These are phyloP conservation scores for Penicillium lividum DNA, from an alignment of 495 filamentous ascomycete species.

Conservation along the genomic window DNA sequence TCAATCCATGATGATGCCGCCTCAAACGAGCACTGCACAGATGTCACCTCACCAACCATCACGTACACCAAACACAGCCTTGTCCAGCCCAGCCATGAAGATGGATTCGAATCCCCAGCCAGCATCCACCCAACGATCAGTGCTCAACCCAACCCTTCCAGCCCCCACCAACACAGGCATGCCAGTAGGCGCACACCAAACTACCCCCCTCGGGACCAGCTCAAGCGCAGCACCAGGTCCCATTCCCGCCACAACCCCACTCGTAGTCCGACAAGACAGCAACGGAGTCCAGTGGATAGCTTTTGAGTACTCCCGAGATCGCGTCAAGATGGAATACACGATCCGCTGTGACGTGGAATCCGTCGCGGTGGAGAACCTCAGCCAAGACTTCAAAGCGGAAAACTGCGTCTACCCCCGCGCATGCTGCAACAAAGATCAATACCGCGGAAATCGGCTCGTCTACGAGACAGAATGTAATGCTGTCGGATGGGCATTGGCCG, in stretches of 20 bases:
- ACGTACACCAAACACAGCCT: slow-evolving; percentile 40
- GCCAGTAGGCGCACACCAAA: slow-evolving; percentile 50
- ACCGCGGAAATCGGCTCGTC: slow-evolving; percentile 88
- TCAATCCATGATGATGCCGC: slow-evolving; percentile 66
- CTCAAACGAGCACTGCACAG: slow-evolving; percentile 60
- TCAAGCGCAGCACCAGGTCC: slow-evolving; percentile 96
- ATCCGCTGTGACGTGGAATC: slow-evolving; percentile 98
- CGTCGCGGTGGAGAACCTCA: slow-evolving; percentile 83
- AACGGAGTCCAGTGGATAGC: slow-evolving; percentile 99
- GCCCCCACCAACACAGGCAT: slow-evolving; percentile 53
- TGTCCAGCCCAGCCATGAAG: slow-evolving; percentile 40
- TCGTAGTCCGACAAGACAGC: slow-evolving; percentile 92
- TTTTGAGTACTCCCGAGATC: slow-evolving; percentile 95
- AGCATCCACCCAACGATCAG: slow-evolving; percentile 37
- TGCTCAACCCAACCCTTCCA: slow-evolving; percentile 45
- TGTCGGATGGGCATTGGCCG: slow-evolving; percentile 93
- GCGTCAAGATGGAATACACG: slow-evolving; percentile 99
- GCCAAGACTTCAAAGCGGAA: slow-evolving; percentile 88
- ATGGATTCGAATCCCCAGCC: slow-evolving; percentile 50
- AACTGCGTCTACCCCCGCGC: slow-evolving; percentile 98
- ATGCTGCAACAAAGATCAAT: slow-evolving; percentile 93
- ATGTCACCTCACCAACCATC: slow-evolving; percentile 54
- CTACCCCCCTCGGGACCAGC: slow-evolving; percentile 50
- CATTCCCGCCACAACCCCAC: slow-evolving; percentile 94
- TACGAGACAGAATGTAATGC: slow-evolving; percentile 99